Evolutionary conservation across 441 rosid species (phyloP).

Genomic region (Macaranga tanarius): DNA sequence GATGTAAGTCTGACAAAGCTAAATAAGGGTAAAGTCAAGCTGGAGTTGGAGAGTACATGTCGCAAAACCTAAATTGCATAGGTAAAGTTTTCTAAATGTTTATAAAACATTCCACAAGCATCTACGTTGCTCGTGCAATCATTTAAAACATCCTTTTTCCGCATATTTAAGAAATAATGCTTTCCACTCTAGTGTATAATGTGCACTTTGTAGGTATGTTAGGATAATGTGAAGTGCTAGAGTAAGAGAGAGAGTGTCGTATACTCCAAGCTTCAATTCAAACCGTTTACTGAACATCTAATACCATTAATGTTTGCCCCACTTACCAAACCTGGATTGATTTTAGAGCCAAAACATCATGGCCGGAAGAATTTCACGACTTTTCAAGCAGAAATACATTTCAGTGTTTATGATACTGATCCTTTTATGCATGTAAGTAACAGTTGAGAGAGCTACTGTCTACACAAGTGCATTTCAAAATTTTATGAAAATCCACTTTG

Average conservation of each 20-base stretch:
- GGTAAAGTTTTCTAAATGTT: neutral
- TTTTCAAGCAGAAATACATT: neutral
- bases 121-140: neutral
- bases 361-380: neutral
- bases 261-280: neutral
- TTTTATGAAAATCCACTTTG: neutral
- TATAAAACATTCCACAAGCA: neutral
- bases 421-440: neutral
- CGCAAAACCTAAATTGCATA: neutral
- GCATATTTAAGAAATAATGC: neutral
- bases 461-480: neutral
- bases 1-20: neutral
- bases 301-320: neutral
- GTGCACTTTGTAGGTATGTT: neutral
- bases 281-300: too few species aligned
- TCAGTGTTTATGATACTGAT: neutral
- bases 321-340: constrained; percentile 2
- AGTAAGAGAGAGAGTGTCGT: neutral
- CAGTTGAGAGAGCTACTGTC: neutral
- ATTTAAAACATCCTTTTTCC: neutral
- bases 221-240: neutral
- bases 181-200: neutral
- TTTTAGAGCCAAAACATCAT: neutral
- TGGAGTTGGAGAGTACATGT: neutral
- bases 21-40: neutral